phyloP scores from a whole-genome alignment of 2,329 filamentous ascomycete species.

The Pseudogymnoascus sp. region DNA sequence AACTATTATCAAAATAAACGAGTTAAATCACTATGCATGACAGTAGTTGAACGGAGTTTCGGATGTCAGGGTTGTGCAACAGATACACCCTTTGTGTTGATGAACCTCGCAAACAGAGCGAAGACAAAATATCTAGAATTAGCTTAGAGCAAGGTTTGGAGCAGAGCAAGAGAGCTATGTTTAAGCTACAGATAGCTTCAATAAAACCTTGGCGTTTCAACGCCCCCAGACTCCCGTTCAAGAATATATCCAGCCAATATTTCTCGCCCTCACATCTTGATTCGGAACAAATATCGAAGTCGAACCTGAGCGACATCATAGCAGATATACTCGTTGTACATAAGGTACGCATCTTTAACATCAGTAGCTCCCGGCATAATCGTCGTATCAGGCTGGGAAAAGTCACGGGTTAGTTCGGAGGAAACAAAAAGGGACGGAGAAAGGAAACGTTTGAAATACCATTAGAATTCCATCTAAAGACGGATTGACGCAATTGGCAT shows the following conservation, averaged over 20 bases:
- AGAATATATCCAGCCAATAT: neutral
- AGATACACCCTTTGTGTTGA: neutral
- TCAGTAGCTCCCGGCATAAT: slow-evolving; percentile 42
- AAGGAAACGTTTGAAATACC: slow-evolving; percentile 39
- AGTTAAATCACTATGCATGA: too few species aligned
- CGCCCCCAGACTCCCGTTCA: neutral
- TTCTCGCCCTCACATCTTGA: neutral
- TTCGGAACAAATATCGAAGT: neutral
- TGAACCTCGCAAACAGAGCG: neutral
- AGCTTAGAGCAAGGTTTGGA: neutral
- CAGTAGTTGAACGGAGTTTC: too few species aligned
- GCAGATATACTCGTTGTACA: slow-evolving; percentile 68
- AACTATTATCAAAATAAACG: too few species aligned
- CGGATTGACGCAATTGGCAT: slow-evolving; percentile 59
- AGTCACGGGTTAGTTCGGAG: slow-evolving; percentile 4
- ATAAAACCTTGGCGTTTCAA: neutral
- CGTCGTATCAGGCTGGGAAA: slow-evolving; percentile 42
- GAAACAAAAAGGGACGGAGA: neutral
- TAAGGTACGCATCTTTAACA: slow-evolving; percentile 39
- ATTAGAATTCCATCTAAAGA: slow-evolving; percentile 63
- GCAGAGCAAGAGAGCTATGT: neutral
- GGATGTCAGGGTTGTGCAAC: too few species aligned
- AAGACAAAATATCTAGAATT: neutral
- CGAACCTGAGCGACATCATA: slow-evolving; percentile 52
- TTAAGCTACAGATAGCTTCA: neutral